Percentiles rank a stretch among this genome's conserved stretches.
These are phyloP conservation scores for Pilobolus umbonatus DNA, from an alignment of 192 early-diverging fungal genomes.

Conservation along the genomic window DNA sequence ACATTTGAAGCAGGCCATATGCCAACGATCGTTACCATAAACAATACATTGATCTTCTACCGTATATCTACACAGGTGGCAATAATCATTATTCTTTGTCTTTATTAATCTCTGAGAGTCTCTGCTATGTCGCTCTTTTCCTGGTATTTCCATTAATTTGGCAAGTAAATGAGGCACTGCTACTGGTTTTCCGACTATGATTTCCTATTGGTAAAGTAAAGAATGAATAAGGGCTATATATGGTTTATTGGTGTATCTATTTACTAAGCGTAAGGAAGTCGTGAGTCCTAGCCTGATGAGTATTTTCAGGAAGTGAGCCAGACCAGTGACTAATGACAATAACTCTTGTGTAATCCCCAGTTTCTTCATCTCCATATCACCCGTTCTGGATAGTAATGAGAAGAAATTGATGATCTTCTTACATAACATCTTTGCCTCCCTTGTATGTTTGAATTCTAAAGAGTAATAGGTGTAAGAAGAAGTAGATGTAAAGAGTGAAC, in stretches of 20 bases:
- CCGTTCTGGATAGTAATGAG: slow-evolving; percentile 76
- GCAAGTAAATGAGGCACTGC: slow-evolving; percentile 69
- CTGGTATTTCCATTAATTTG: slow-evolving; percentile 68
- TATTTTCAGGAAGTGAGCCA: slow-evolving; percentile 91
- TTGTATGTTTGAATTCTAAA: slow-evolving; percentile 62
- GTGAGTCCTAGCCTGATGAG: slow-evolving; percentile 85
- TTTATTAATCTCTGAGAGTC: slow-evolving; percentile 25
- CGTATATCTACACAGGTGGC: slow-evolving; percentile 67
- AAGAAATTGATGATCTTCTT: slow-evolving; percentile 96
- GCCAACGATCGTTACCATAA: slow-evolving; percentile 69
- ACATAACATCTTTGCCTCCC: slow-evolving; percentile 94
- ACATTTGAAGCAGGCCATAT: slow-evolving; percentile 81
- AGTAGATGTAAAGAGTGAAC: neutral
- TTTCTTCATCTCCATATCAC: slow-evolving; percentile 49
- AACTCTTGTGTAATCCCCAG: slow-evolving; percentile 78
- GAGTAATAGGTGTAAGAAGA: neutral
- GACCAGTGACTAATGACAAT: slow-evolving; percentile 80
- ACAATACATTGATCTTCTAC: slow-evolving; percentile 89
- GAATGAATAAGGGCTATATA: neutral
- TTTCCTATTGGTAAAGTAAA: slow-evolving; percentile 35
- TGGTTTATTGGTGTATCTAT: neutral
- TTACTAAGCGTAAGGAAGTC: slow-evolving; percentile 78
- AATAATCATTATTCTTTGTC: slow-evolving; percentile 63
- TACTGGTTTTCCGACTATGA: slow-evolving; percentile 42
- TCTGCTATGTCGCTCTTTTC: slow-evolving; percentile 29